Evolutionary conservation across 2,329 filamentous ascomycete species (phyloP), one percentile per base, ranked within the genome.

Genomic region (Lachnum nothofagi): DNA sequence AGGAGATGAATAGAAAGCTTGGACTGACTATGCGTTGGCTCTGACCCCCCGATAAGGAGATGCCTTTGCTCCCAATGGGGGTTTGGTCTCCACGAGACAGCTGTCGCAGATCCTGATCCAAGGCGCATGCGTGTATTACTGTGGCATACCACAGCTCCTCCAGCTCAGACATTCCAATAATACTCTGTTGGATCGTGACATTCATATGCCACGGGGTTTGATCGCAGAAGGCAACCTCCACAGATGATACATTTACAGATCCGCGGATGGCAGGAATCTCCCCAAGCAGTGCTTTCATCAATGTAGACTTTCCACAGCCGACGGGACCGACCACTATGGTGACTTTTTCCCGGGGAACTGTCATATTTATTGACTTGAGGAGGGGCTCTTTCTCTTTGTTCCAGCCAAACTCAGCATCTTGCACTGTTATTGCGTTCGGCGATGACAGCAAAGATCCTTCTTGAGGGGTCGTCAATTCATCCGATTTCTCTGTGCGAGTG

Each of bases 131-230:
- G 16, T 53, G 41, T 2, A 62, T 16, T 3, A 61, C 54, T 22
- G 49, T 49, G 6, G 51, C 41, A 40, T 62, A 63, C 38, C 57
- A 65, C 10, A 46, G 46, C 12, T 53, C 50, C 23, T 68, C 59
- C 25, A 52, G 55, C 16, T 33, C 27, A 0, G 54, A 55, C 12
- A 50, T 44, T 0, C 67, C 70, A 0, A 68, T 50, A 5, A 75
- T 70, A 29, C 69, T 70, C 0, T 69, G 55, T 6, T 62, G 60
- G 24, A 75, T 58, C 0, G 67, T 68, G 2, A 55, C 62, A 46
- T 75, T 75, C 3, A 63, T 62, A 2, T 74, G 62, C 70, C 72
- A 76, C 0, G 72, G 66, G 0, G 60, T 61, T 48, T 76, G 73
- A 37, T 68, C 66, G 48, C 71, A 74, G 50, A 71, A 74, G 1